These are phyloP conservation scores for Erysimum cheiranthoides DNA, from an alignment of 345 rosid genomes.

Conservation along the genomic window DNA sequence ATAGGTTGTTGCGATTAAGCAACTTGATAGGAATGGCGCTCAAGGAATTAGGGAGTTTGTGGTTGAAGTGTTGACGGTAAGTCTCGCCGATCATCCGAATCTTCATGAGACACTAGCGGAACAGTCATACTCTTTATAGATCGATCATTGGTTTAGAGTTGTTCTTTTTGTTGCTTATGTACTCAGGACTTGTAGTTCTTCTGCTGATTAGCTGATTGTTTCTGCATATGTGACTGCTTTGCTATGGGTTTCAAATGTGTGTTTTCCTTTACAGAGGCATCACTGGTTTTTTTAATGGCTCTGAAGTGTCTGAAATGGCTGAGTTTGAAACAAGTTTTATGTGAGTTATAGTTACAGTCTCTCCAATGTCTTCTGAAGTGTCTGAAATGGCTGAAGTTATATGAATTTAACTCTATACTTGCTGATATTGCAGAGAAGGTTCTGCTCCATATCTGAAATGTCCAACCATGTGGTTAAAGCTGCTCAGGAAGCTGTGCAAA, in stretches of 20 bases:
- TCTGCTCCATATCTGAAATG: no score
- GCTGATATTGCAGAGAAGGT: no score
- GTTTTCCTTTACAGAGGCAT: constrained; percentile 73
- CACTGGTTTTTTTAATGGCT: no score
- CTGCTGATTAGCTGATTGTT: constrained; percentile 27
- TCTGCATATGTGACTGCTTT: constrained; percentile 13
- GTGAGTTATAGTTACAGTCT: no score
- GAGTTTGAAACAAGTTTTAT: no score
- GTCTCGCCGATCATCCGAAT: constrained; percentile 74
- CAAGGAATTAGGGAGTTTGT: constrained; percentile 85
- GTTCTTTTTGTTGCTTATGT: constrained; percentile 12
- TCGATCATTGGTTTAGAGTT: constrained; percentile 6
- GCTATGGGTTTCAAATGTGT: constrained; percentile 19
- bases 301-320: no score
- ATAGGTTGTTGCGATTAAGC: constrained; percentile 87
- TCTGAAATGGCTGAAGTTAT: no score
- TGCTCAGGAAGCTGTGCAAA: no score
- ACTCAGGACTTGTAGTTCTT: not conserved
- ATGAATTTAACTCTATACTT: no score
- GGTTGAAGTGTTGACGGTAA: constrained; percentile 75
- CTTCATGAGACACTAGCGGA: constrained; percentile 3
- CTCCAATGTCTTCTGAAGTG: no score
- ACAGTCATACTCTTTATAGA: not conserved
- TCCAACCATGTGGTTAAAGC: no score
- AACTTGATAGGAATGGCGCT: constrained; percentile 72